phyloP scores from a whole-genome alignment of 2,329 filamentous ascomycete genomes.

The Fusarium secorum region DNA sequence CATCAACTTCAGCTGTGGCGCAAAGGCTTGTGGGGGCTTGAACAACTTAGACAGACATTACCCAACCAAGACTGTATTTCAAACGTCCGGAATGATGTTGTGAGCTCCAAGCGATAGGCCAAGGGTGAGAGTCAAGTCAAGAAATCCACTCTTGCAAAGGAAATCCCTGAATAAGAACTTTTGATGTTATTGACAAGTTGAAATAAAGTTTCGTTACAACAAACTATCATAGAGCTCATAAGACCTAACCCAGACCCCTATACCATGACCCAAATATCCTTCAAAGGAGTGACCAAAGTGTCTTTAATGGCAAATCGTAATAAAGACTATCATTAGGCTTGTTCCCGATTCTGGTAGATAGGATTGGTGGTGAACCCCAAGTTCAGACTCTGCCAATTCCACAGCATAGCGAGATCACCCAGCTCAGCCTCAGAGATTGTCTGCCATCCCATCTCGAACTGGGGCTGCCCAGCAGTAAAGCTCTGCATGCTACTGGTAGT shows the following conservation, averaged over 20 bases:
- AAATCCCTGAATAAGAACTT: background rate
- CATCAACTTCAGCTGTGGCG: background rate
- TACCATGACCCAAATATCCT: background rate
- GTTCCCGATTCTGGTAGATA: conserved; percentile 3
- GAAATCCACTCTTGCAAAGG: fast-evolving
- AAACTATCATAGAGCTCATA: background rate
- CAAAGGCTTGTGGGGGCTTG: fast-evolving
- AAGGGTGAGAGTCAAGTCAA: fast-evolving
- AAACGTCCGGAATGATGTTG: fast-evolving
- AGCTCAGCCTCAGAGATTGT: conserved; percentile 11
- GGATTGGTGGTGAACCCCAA: conserved; percentile 13
- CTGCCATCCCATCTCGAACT: conserved; percentile 5
- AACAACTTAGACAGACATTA: background rate
- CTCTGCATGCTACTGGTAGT: background rate
- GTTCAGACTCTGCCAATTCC: conserved; percentile 24
- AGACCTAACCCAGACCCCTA: fast-evolving
- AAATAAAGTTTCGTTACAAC: too few relatives aligned
- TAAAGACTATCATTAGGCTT: fast-evolving
- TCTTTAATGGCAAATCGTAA: fast-evolving
- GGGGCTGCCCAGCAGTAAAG: background rate
- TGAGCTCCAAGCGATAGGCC: fast-evolving
- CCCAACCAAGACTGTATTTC: background rate
- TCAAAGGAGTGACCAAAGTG: background rate
- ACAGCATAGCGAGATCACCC: conserved; percentile 19
- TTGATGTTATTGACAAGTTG: background rate